Base-by-base conservation (phyloP, 2,329 filamentous ascomycete species). In the Leptographium flavum region DNA sequence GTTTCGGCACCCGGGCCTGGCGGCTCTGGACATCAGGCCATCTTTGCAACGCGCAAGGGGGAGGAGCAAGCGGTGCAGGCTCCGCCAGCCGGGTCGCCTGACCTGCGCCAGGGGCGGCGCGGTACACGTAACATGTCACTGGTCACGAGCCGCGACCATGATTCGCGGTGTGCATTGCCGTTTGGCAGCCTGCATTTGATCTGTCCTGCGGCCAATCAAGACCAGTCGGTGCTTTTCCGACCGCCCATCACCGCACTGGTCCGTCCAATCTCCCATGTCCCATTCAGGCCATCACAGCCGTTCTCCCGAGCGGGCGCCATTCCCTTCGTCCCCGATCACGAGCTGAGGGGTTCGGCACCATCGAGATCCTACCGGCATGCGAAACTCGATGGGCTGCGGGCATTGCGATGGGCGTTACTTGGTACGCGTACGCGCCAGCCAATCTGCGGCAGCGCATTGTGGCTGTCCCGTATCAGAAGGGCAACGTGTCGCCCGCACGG, bases 1-100 rank as follows among this genome's bases (percentile, higher is more conserved):
- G 30, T 35, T 25, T 42, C 40, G 40, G 30, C 21, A 19, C 21
- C n/a, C 31, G 32, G 40, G 21, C 6, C 31, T 17, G 30, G 15
- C 28, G 30, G 30, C 40, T 21, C 40, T 23, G 40, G 33, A 33
- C 31, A 32, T 42, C 40, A 42, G 40, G 30, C 30, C 40, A 42
- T 25, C 21, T 35, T 17, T 39, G 23, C 36, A 17, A 28, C 38
- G n/a, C n/a, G n/a, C n/a, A 27, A 39, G 25, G 38, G 38, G n/a
- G 38, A 39, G 38, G 23, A 17, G 10, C 22, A n/a, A 25, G 38
- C 22, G 21, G 14, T 15, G 15, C 38, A 21, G 28, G 25, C 23
- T 39, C 38, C n/a, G 38, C 23, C 23, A 7, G 25, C 23, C 25
- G 17, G n/a, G 38, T 28, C 25, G 22, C 38, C 28, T 28, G 23